These are phyloP conservation scores for Camellia japonica DNA, from an alignment of 148 eudicot genomes.

Conservation along the genomic window DNA sequence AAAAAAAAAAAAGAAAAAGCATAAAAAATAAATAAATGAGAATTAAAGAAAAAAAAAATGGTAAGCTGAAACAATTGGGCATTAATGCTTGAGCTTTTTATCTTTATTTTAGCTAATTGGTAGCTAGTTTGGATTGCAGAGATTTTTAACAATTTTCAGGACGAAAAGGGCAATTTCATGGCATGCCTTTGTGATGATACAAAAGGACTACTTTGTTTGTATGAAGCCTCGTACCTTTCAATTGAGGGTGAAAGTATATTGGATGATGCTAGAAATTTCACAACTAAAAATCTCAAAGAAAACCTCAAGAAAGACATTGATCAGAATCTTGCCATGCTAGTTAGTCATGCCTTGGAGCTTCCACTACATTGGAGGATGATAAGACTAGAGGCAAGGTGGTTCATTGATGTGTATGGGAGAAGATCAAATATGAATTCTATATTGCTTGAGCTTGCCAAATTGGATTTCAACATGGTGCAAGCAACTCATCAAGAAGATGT, in stretches of 20 bases:
- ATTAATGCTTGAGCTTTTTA: neutral
- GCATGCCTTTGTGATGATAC: conserved; percentile 14
- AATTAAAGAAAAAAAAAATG: neutral
- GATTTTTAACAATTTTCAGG: conserved; percentile 14
- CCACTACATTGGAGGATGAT: conserved; percentile 14
- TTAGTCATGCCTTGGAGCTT: conserved; percentile 17
- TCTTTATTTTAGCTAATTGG: neutral
- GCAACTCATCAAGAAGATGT: conserved; percentile 3
- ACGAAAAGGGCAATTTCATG: conserved; percentile 14
- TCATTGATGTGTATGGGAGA: conserved; percentile 3
- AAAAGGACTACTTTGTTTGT: conserved; percentile 12
- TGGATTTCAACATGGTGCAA: conserved; percentile 19
- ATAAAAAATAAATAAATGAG: no score
- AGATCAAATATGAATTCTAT: neutral
- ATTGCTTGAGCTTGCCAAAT: neutral
- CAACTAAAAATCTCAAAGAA: conserved; percentile 9
- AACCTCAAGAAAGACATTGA: neutral
- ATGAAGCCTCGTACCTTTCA: conserved; percentile 26
- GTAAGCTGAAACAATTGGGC: neutral
- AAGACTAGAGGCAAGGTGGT: conserved; percentile 21
- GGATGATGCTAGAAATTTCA: conserved; percentile 21
- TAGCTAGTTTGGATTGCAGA: conserved; percentile 3
- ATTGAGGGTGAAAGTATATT: conserved; percentile 9
- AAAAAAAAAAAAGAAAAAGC: neutral
- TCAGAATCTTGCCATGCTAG: neutral